Evolutionary conservation across 108 stramenopile species (phyloP), one percentile per base, ranked within the genome.

Genomic region (Schizochytrium sp.): DNA sequence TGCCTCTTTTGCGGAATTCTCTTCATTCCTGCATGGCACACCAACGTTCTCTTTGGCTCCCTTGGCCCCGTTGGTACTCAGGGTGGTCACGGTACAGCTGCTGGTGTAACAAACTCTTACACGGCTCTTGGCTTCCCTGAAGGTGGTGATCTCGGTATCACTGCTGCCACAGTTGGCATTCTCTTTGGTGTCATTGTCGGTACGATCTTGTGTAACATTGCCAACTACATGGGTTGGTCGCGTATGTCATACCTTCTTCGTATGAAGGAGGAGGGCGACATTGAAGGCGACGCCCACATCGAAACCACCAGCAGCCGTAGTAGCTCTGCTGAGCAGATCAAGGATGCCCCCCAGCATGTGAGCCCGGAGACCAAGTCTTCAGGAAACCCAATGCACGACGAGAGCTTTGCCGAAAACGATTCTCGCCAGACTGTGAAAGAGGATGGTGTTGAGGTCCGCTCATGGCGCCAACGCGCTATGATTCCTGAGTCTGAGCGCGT

Each of bases 141-240:
- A n/a, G 76, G 76, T 19, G 50, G 50, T 17, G 76, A 49, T 55
- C 76, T 83, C 53, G 76, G 50, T 28, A 83, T 83, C 76, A 83
- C 76, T 5, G 53, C 50, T 40, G 76, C 76, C 50, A 83, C 76
- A 17, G 15, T 83, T 42, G 76, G 76, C 15, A 83, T 83, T 28
- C 76, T 83, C 76, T 55, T 83, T 83, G 76, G 76, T 42, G 76
- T 83, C 50, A 2, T 83, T 1, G 47, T 83, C 15, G 76, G 76
- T 28, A 83, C 76, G n/a, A 28, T 83, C 28, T n/a, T 83, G 17
- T 49, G 47, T 53, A 83, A 83, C 76, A 1, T 83, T 42, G 76
- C 50, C 47, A 49, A 83, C 50, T 83, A 55, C 50, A 38, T 55
- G 7, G 53, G 53, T 0, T 83, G 76, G 76, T 55, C 76, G 10